Evolutionary conservation across 495 filamentous ascomycete genomes (phyloP).

Genomic region (Tuber borchii): DNA sequence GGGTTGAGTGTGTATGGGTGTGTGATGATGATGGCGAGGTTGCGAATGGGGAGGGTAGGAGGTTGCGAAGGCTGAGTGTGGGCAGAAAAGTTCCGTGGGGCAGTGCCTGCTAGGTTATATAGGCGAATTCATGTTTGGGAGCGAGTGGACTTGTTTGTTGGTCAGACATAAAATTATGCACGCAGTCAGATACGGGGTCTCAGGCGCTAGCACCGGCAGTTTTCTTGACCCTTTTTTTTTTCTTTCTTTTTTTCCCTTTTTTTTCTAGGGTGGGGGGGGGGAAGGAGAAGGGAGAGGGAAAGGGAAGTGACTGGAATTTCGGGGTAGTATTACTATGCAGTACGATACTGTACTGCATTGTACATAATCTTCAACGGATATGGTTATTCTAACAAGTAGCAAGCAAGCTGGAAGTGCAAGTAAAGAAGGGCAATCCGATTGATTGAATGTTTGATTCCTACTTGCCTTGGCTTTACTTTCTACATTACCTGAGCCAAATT

Average conservation of each 20-base stretch:
- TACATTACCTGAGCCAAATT: neutral
- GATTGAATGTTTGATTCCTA: neutral
- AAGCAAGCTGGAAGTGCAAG: neutral
- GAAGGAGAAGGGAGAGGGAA: neutral
- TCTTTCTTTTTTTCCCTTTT: neutral
- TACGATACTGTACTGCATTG: neutral
- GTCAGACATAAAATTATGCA: slow-evolving; percentile 40
- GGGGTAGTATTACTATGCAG: neutral
- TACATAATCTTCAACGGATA: slow-evolving; percentile 3
- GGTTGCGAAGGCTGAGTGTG: slow-evolving; percentile 1
- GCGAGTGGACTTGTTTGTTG: slow-evolving; percentile 27
- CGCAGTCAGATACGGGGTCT: slow-evolving; percentile 39
- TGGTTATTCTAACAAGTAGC: neutral
- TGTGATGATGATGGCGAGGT: slow-evolving; percentile 4
- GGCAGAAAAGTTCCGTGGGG: slow-evolving; percentile 5
- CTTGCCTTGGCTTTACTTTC: neutral
- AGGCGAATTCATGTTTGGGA: slow-evolving; percentile 36
- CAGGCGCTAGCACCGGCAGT: slow-evolving; percentile 37
- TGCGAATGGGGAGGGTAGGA: neutral
- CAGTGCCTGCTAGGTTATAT: slow-evolving; percentile 34
- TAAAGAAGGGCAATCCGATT: neutral
- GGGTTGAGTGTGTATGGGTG: neutral
- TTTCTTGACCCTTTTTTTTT: slow-evolving; percentile 11
- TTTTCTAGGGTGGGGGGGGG: neutral
- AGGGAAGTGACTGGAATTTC: neutral